These are phyloP conservation scores for Westerdykella aurantiaca DNA, from an alignment of 2,329 filamentous ascomycete genomes.

Conservation along the genomic window DNA sequence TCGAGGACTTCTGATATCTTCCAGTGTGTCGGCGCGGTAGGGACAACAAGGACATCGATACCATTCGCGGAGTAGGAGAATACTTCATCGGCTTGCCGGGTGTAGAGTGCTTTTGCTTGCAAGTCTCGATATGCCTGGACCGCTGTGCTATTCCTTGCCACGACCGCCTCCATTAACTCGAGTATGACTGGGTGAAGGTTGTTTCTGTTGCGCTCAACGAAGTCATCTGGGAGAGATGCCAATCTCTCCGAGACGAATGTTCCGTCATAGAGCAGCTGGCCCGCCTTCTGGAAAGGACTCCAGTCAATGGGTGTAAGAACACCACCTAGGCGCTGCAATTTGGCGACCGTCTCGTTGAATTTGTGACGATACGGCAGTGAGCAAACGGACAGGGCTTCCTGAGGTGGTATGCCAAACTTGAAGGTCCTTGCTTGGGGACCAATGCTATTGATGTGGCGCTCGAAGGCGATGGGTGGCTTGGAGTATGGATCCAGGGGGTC, in stretches of 20 bases:
- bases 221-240: conserved; percentile 34
- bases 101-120: conserved; percentile 28
- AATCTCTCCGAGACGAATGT: conserved; percentile 54
- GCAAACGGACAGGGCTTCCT: conserved; percentile 41
- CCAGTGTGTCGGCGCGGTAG: conserved; percentile 47
- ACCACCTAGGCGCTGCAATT: conserved; percentile 25
- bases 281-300: conserved; percentile 47
- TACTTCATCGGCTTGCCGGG: conserved; percentile 25
- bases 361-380: conserved; percentile 35
- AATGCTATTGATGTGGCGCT: conserved; percentile 32
- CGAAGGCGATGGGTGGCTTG: conserved; percentile 35
- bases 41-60: conserved; percentile 44
- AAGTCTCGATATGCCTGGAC: conserved; percentile 31
- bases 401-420: conserved; percentile 46
- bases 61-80: conserved; percentile 23
- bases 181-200: conserved; percentile 47
- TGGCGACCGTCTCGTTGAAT: conserved; percentile 27
- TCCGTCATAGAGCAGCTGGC: conserved; percentile 52
- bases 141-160: conserved; percentile 23
- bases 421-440: conserved; percentile 38
- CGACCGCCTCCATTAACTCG: conserved; percentile 35
- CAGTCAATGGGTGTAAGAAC: conserved; percentile 28
- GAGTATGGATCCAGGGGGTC: conserved; percentile 50
- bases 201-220: conserved; percentile 27
- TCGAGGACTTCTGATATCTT: conserved; percentile 48